Evolutionary conservation across 2,329 filamentous ascomycete genomes (phyloP), one percentile per base, ranked within the genome.

Genomic region (Neodidymelliopsis sp.): DNA sequence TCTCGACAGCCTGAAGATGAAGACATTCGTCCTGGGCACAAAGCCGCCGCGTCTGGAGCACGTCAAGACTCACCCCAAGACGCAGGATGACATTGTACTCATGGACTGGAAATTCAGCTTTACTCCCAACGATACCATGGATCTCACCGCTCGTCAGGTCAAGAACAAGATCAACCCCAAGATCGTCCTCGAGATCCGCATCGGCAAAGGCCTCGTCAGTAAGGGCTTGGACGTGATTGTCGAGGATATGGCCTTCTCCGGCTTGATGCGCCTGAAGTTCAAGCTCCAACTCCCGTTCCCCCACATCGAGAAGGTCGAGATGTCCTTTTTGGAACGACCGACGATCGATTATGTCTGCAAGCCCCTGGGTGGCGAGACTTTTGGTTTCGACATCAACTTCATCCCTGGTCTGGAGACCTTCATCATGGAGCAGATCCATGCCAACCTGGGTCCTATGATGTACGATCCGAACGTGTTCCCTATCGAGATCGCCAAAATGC

Each of bases 61-160:
- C 67, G 94, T 99, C 74, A 97, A 96, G 80, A 96, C 94, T 0
- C 97, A 99, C 64, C 93, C 93, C 49, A 96, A 94, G 74, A 90
- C 90, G 1, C 91, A 97, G 62, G 92, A 97, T 56, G 94, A 99
- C 68, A 87, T 92, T 49, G 91, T 99, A 30, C 84, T 97, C 66
- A 99, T 99, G 94, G 94, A 99, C 72, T 99, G 94, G 94, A 96
- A 96, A 67, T 99, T 99, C 75, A 97, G 93, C 80, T 99, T 99
- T 77, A 97, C 90, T 0, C 94, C 94, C 24, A 97, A 94, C 60
- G 95, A 99, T 73, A 89, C 84, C 2, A 86, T 89, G 59, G 94
- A 99, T 73, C 85, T 99, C 82, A 99, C 94, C 2, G 80, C 87
- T 2, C 85, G 88, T 53, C 94, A 99, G 73, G 77, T 97, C 67